phyloP scores from a whole-genome alignment of 2,329 filamentous ascomycete species.

The Amauroascus verrucosus region DNA sequence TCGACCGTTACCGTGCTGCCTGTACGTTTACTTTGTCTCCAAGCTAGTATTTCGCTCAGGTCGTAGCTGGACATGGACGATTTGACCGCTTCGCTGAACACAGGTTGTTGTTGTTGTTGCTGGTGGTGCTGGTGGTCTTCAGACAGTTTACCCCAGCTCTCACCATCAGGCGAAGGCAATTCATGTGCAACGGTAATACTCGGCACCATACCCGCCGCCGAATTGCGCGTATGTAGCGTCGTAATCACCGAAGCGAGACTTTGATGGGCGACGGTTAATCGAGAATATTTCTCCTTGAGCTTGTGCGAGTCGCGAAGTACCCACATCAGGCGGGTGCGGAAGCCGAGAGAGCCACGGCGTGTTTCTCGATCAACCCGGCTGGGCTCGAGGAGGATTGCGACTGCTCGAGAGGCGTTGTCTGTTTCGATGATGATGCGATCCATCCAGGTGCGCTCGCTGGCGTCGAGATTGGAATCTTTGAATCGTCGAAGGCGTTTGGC shows the following conservation, averaged over 20 bases:
- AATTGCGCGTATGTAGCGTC: not conserved
- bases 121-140: too few relatives aligned
- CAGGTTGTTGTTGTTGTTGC: too few relatives aligned
- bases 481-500: constrained; percentile 16
- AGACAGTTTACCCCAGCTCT: not conserved
- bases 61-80: constrained; percentile 6
- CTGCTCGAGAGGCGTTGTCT: constrained; percentile 27
- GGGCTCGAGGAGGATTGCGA: constrained; percentile 20
- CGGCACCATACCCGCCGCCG: not conserved
- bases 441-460: constrained; percentile 20
- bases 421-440: constrained; percentile 23
- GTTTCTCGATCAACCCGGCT: constrained; percentile 18
- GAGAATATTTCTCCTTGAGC: constrained; percentile 15
- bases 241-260: constrained; percentile 19
- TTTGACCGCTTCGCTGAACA: not conserved
- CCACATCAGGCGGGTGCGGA: constrained; percentile 19
- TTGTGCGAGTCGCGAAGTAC: constrained; percentile 15
- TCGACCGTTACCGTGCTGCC: not conserved
- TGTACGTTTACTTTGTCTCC: constrained; percentile 8
- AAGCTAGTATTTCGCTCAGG: constrained; percentile 17
- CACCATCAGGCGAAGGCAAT: not conserved
- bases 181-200: not conserved
- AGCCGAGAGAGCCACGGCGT: constrained; percentile 14
- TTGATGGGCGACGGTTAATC: constrained; percentile 17
- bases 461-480: constrained; percentile 9